phyloP scores from a whole-genome alignment of 2,329 filamentous ascomycete species.

The Aspergillus udagawae region DNA sequence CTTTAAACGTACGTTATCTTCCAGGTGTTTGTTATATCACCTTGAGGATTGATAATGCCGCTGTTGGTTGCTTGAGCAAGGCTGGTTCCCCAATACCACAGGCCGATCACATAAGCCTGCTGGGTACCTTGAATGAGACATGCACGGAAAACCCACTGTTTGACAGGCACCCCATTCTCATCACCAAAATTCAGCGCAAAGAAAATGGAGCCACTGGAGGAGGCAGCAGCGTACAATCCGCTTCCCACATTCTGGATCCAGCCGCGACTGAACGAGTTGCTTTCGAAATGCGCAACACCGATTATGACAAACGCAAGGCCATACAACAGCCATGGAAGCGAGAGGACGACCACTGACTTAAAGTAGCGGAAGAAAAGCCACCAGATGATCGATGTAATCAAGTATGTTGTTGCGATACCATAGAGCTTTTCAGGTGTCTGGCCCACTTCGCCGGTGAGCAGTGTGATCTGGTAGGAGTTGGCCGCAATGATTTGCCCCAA shows the following conservation, averaged over 20 bases:
- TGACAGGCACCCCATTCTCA: constrained; percentile 59
- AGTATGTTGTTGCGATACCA: constrained; percentile 57
- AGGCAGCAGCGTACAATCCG: constrained; percentile 59
- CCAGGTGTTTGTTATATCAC: constrained; percentile 40
- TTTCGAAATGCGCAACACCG: constrained; percentile 57
- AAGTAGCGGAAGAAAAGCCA: constrained; percentile 59
- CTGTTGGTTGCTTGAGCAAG: constrained; percentile 45
- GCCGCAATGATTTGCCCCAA: constrained; percentile 61
- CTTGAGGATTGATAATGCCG: constrained; percentile 37
- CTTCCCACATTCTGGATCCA: constrained; percentile 61
- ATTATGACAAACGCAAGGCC: constrained; percentile 60
- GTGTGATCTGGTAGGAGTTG: constrained; percentile 65
- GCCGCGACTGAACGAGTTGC: constrained; percentile 36
- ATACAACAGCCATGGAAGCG: constrained; percentile 60
- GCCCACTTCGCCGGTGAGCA: constrained; percentile 61
- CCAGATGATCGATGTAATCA: constrained; percentile 57
- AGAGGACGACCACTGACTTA: constrained; percentile 56
- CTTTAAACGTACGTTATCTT: constrained; percentile 37
- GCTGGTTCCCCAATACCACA: constrained; percentile 65
- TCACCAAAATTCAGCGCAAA: constrained; percentile 66
- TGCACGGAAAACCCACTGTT: constrained; percentile 64
- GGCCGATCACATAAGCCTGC: constrained; percentile 60
- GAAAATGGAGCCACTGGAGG: constrained; percentile 60
- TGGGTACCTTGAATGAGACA: constrained; percentile 64
- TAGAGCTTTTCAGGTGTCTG: constrained; percentile 58